A percentile compares a stretch with the other conserved stretches of the same genome.
phyloP scores from a whole-genome alignment of 768 basidiomycete species.

The Tylopilus felleus region DNA sequence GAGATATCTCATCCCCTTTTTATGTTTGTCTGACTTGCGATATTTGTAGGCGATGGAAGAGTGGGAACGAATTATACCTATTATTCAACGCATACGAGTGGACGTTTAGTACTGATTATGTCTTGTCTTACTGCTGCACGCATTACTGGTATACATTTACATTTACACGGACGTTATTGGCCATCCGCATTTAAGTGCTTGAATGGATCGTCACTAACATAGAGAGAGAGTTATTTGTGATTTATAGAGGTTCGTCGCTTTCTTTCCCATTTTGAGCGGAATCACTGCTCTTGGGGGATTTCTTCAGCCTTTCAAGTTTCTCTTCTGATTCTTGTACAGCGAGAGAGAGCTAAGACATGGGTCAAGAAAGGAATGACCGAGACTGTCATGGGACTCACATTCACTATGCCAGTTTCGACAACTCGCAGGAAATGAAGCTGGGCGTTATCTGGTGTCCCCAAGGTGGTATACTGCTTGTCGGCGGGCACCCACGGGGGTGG shows the following conservation, averaged over 20 bases:
- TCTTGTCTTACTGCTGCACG: constrained; percentile 16
- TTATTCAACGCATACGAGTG: constrained; percentile 91
- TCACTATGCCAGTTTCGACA: constrained; percentile 81
- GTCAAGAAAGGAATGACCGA: neutral
- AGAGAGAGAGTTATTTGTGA: neutral
- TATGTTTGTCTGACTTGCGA: constrained; percentile 4
- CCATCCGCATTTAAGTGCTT: constrained; percentile 4
- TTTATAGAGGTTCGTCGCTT: constrained; percentile 6
- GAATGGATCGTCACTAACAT: neutral
- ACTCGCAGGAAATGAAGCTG: constrained; percentile 75
- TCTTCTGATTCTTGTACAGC: constrained; percentile 78
- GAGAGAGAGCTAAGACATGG: constrained; percentile 54
- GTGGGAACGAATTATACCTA: constrained; percentile 93
- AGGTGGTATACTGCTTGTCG: constrained; percentile 62
- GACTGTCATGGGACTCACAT: constrained; percentile 41
- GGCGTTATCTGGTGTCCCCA: constrained; percentile 58
- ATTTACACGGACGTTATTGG: constrained; percentile 7
- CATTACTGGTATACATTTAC: constrained; percentile 5
- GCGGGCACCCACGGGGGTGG: constrained; percentile 83
- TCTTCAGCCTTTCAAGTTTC: constrained; percentile 43
- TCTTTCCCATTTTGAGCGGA: constrained; percentile 11
- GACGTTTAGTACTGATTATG: constrained; percentile 57
- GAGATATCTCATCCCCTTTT: constrained; percentile 17
- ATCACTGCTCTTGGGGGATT: neutral
- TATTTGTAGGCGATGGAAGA: constrained; percentile 82